A percentile compares a stretch with the other conserved stretches of the same genome.
Conservation (phyloP, 148 eudicot genomes). For the Rhododendron simsii region DNA sequence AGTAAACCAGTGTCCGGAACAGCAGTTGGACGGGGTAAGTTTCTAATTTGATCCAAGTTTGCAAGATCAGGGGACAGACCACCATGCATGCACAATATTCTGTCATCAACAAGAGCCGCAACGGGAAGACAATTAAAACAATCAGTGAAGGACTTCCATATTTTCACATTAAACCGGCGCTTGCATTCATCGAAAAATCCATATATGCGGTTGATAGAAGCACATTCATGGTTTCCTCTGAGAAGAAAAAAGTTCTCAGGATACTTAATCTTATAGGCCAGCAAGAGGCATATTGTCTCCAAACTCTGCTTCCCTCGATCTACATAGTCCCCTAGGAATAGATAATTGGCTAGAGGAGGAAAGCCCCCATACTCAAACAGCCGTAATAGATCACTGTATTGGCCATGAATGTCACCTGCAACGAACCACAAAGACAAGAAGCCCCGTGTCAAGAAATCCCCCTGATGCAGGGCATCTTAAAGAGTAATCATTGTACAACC, state of each 20-base stretch:
- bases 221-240: constrained; percentile 12
- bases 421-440: not conserved
- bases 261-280: constrained; percentile 21
- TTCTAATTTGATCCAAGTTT: constrained; percentile 18
- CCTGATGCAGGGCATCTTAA: not conserved
- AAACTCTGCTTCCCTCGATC: constrained; percentile 23
- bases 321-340: constrained; percentile 21
- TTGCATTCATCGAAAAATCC: constrained; percentile 26
- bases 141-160: constrained; percentile 24
- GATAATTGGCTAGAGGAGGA: constrained; percentile 23
- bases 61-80: constrained; percentile 21
- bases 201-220: constrained; percentile 22
- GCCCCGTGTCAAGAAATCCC: not conserved
- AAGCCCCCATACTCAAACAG: constrained; percentile 23
- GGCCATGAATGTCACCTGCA: constrained; percentile 29
- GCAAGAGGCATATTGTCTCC: constrained; percentile 26
- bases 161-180: constrained; percentile 22
- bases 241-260: constrained; percentile 6
- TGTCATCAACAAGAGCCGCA: constrained; percentile 24
- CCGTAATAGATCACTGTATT: constrained; percentile 19
- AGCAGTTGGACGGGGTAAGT: constrained; percentile 20
- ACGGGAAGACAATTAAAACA: constrained; percentile 26
- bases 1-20: constrained; percentile 20
- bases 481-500: not conserved
- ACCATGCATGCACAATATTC: constrained; percentile 27